Conservation (phyloP, 805 yeast species). For the Ogataea dorogensis region DNA sequence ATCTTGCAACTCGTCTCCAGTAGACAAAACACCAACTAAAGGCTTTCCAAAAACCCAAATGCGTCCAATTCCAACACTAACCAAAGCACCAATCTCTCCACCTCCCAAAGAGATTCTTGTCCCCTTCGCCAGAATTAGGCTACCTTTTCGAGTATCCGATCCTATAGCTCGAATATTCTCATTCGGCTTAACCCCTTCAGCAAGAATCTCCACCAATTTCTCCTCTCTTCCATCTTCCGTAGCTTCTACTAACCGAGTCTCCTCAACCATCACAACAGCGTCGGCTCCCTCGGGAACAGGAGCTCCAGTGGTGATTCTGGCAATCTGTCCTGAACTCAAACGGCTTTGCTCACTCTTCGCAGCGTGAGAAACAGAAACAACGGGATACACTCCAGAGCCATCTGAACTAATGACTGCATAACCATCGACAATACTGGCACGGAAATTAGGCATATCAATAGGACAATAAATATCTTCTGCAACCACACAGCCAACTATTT, state of each 20-base stretch:
- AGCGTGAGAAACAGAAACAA: conserved; percentile 44
- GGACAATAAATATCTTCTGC: conserved; percentile 43
- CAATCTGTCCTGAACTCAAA: conserved; percentile 35
- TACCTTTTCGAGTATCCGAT: conserved; percentile 44
- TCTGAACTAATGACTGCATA: conserved; percentile 48
- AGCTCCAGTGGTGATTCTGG: conserved; percentile 56
- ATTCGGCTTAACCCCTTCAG: conserved; percentile 36
- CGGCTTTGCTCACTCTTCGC: conserved; percentile 22
- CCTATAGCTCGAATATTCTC: conserved; percentile 51
- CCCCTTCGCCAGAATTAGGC: conserved; percentile 37
- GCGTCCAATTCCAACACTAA: conserved; percentile 42
- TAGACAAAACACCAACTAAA: conserved; percentile 45
- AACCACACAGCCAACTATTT: conserved; percentile 37
- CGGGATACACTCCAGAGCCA: conserved; percentile 45
- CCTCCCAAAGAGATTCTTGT: conserved; percentile 40
- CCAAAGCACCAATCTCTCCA: conserved; percentile 50
- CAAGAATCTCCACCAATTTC: conserved; percentile 38
- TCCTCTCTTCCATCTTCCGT: conserved; percentile 44
- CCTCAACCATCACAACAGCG: conserved; percentile 55
- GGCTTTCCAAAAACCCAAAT: conserved; percentile 44
- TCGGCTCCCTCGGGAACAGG: conserved; percentile 54
- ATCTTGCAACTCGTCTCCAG: conserved; percentile 51
- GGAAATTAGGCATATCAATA: conserved; percentile 44
- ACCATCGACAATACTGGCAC: conserved; percentile 59
- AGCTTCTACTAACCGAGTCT: conserved; percentile 38